phyloP scores from a whole-genome alignment of 1,284 basidiomycete genomes.

The Tranzscheliella williamsii region DNA sequence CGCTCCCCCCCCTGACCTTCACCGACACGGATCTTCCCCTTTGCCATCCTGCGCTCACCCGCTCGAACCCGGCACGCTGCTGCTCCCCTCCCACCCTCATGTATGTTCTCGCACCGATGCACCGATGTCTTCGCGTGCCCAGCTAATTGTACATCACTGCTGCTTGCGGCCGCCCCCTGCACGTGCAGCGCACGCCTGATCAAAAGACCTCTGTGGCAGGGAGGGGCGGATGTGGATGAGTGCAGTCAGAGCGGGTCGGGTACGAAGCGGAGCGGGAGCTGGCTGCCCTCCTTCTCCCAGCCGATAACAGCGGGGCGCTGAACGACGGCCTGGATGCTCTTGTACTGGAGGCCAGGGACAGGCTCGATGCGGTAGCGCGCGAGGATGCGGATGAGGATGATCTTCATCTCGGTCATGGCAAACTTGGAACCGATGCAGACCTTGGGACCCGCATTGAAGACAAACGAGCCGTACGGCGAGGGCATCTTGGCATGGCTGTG shows the following conservation, averaged over 20 bases:
- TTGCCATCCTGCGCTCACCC: too few relatives aligned
- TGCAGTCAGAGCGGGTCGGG: constrained; percentile 23
- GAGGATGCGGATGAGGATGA: constrained; percentile 27
- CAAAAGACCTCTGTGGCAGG: too few relatives aligned
- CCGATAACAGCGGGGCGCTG: constrained; percentile 37
- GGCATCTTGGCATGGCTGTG: constrained; percentile 20
- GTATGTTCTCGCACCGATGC: too few relatives aligned
- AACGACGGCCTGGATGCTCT: constrained; percentile 39
- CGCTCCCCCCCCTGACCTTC: constrained; percentile 9
- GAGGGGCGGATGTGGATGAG: too few relatives aligned
- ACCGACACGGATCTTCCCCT: too few relatives aligned
- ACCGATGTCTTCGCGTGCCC: too few relatives aligned
- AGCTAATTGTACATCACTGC: too few relatives aligned
- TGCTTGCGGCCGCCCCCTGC: too few relatives aligned
- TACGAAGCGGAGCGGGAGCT: constrained; percentile 26
- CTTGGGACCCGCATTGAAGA: constrained; percentile 48
- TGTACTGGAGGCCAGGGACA: constrained; percentile 29
- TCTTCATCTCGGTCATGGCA: constrained; percentile 46
- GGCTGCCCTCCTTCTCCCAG: constrained; percentile 34
- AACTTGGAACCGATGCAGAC: constrained; percentile 54
- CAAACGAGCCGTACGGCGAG: constrained; percentile 45
- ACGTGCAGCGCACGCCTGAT: too few relatives aligned
- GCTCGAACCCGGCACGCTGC: too few relatives aligned
- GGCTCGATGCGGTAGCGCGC: constrained; percentile 27
- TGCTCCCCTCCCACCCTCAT: background rate